Evolutionary conservation across 495 filamentous ascomycete species (phyloP).

Genomic region (Penicillium robsamsonii): DNA sequence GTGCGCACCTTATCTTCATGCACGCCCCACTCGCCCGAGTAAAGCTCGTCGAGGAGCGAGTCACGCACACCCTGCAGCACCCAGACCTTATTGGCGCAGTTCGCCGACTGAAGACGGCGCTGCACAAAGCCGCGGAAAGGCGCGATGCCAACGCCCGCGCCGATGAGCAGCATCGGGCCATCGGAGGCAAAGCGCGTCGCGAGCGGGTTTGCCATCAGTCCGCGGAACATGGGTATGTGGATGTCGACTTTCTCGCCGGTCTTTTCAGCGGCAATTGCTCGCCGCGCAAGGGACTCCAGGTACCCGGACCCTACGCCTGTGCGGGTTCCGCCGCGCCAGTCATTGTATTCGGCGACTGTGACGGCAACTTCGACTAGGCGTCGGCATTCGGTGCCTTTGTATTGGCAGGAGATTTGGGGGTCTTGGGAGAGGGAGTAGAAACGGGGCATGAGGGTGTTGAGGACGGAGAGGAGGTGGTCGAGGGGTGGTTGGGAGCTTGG

Average conservation of each 20-base stretch:
- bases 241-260: slow-evolving; percentile 54
- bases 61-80: slow-evolving; percentile 96
- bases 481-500: slow-evolving; percentile 86
- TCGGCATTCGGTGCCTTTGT: slow-evolving; percentile 64
- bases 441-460: slow-evolving; percentile 87
- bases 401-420: slow-evolving; percentile 75
- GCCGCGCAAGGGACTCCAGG: slow-evolving; percentile 75
- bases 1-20: slow-evolving; percentile 89
- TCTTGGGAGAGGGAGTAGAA: slow-evolving; percentile 98
- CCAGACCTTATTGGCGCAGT: slow-evolving; percentile 99
- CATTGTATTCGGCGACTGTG: slow-evolving; percentile 79
- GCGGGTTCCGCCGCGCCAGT: slow-evolving; percentile 70
- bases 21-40: slow-evolving; percentile 93
- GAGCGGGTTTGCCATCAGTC: slow-evolving; percentile 96
- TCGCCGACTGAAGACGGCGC: slow-evolving; percentile 88
- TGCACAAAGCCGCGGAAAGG: slow-evolving; percentile 98
- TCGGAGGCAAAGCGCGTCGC: slow-evolving; percentile 85
- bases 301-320: slow-evolving; percentile 78
- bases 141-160: slow-evolving; percentile 93
- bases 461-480: slow-evolving; percentile 72
- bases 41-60: slow-evolving; percentile 87
- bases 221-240: slow-evolving; percentile 93
- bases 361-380: slow-evolving; percentile 93
- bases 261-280: slow-evolving; percentile 62
- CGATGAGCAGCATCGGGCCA: slow-evolving; percentile 95